Percentiles rank a stretch among this genome's conserved stretches.
These are phyloP conservation scores for Paecilomyces dactylethromorphus DNA, from an alignment of 2,329 filamentous ascomycete genomes.

Conservation along the genomic window DNA sequence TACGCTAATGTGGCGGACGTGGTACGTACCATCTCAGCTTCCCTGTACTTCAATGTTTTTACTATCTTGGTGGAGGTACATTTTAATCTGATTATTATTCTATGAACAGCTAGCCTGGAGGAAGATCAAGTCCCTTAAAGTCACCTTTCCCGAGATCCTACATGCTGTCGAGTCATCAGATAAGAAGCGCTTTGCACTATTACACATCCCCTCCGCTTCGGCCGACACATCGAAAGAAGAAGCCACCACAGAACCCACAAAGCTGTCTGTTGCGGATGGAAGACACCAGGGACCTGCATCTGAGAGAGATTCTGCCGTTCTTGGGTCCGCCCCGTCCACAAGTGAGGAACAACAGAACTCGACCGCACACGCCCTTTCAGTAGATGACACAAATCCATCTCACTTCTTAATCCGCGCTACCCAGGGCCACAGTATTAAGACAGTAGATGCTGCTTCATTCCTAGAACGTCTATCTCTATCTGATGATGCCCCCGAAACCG, in stretches of 20 bases:
- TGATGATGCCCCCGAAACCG: constrained; percentile 31
- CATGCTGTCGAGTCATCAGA: constrained; percentile 66
- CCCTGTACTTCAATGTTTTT: constrained; percentile 4
- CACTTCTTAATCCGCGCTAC: constrained; percentile 89
- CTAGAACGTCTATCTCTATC: constrained; percentile 61
- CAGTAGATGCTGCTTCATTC: constrained; percentile 62
- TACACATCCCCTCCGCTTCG: constrained; percentile 41
- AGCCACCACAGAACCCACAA: constrained; percentile 12
- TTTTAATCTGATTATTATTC: constrained; percentile 1
- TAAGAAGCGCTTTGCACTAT: constrained; percentile 85
- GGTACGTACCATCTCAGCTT: constrained; percentile 30
- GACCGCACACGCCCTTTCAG: constrained; percentile 30
- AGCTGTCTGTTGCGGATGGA: constrained; percentile 10
- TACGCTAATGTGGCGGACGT: constrained; percentile 56
- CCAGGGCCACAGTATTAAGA: constrained; percentile 82
- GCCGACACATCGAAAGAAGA: constrained; percentile 11
- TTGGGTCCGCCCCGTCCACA: constrained; percentile 17
- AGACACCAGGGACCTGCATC: constrained; percentile 7
- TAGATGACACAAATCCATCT: constrained; percentile 44
- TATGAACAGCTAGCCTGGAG: constrained; percentile 48
- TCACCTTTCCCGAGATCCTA: constrained; percentile 69
- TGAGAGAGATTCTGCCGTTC: constrained; percentile 5
- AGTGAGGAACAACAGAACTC: constrained; percentile 23
- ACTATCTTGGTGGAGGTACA: background rate
- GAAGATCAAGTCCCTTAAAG: constrained; percentile 60